Base-by-base conservation (phyloP, 1,284 basidiomycete species). In the Xerocomus subilludens region DNA sequence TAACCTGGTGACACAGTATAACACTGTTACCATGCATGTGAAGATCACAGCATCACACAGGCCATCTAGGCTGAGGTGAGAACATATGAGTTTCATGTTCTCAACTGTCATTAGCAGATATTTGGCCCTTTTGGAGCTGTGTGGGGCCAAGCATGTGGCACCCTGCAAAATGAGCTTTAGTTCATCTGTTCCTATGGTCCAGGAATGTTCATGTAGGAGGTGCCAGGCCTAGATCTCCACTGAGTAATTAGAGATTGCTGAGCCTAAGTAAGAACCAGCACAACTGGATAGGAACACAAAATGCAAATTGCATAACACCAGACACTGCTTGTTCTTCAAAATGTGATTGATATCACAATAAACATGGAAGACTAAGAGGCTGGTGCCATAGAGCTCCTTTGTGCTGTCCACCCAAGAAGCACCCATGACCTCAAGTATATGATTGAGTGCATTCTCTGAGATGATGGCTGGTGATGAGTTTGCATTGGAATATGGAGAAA, bases 221-320 rank as follows among this genome's bases (percentile, higher is more conserved):
- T 87, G 86, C 86, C 86, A 87, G 0, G 85, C 86, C 0, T 77
- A 68, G 0, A 88, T 42, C 0, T 77, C 84, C 0, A 72, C 79
- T 0, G 81, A 16, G 38, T 84, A 87, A 70, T 86, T 86, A 0
- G 67, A 47, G 0, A 86, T 9, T 0, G 81, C 67, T 0, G 62
- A 65, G 0, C 80, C 79, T 0, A 81, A 73, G 36, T 85, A 84
- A 0, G 75, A 30, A 0, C 82, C 84, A 0, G 80, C 74, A n/a
- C n/a, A n/a, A n/a, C n/a, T n/a, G n/a, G n/a, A n/a, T n/a, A n/a
- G n/a, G n/a, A n/a, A n/a, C n/a, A n/a, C n/a, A n/a, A n/a, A n/a
- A n/a, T n/a, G n/a, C n/a, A n/a, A n/a, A n/a, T n/a, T n/a, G n/a
- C n/a, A n/a, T n/a, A n/a, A n/a, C n/a, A n/a, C n/a, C n/a, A n/a